Percentiles rank a stretch among this genome's conserved stretches.
Evolutionary conservation across 768 basidiomycete species (phyloP).

Genomic region (Boletus speciosus): DNA sequence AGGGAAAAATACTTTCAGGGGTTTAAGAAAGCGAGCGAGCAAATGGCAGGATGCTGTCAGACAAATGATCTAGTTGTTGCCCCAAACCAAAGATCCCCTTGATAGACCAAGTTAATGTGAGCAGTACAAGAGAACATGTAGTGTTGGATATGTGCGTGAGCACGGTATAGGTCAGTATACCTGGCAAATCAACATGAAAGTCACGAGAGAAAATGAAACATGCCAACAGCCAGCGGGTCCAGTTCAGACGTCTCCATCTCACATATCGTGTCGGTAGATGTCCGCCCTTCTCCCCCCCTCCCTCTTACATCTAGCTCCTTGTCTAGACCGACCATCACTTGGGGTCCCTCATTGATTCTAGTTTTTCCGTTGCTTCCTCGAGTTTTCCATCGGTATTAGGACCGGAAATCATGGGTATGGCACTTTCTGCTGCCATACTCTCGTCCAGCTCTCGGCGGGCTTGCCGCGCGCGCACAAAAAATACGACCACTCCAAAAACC

Average conservation of each 20-base stretch:
- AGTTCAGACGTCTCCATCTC: neutral
- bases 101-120: neutral
- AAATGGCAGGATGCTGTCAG: constrained; percentile 1
- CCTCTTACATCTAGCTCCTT: neutral
- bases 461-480: constrained; percentile 59
- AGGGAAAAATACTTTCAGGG: constrained; percentile 84
- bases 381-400: neutral
- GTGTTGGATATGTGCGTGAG: neutral
- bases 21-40: constrained; percentile 49
- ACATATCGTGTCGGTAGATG: neutral
- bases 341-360: neutral
- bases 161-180: neutral
- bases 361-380: neutral
- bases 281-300: neutral
- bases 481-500: constrained; percentile 37
- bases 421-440: constrained; percentile 34
- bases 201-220: neutral
- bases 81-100: neutral
- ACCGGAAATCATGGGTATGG: neutral
- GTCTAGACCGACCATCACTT: neutral
- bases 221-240: neutral
- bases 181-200: neutral
- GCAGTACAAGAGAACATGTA: neutral
- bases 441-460: constrained; percentile 62
- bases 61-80: neutral